Evolutionary conservation across 257 asterid genomes (phyloP), one percentile per base, ranked within the genome.

Genomic region (Plantago ovata): DNA sequence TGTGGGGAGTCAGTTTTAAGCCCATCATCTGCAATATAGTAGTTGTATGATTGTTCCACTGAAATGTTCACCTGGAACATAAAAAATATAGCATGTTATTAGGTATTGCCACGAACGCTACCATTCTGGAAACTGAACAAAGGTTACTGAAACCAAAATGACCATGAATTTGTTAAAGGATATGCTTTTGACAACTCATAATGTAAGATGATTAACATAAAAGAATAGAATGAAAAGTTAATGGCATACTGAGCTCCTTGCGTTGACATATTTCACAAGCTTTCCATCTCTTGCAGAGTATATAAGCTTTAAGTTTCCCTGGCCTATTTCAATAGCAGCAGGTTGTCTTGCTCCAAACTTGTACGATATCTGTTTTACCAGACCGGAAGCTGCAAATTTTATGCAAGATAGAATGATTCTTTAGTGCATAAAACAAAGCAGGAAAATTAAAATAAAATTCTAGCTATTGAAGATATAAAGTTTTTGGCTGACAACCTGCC

Each of bases 1-100:
- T 84, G 95, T n/a, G n/a, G n/a, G n/a, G n/a, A n/a, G 47, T 44
- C 12, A n/a, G 0, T 1, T 14, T 5, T 4, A 45, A n/a, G 69
- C 42, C 84, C 89, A 14, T 79, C 83, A 56, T 76, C 68, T 74
- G 91, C 95, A 53, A 75, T 69, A 68, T 88, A 89, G 49, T 88
- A 93, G 65, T 73, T 79, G 75, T 84, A 93, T 32, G 95, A 89
- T 71, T 93, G 97, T 75, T 77, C 95, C 44, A 93, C 56, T 57
- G 95, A 62, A 38, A 82, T 65, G 58, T 77, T 80, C 56, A 86
- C 84, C 98, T 92, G 70, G 72, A 65, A 44, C 21, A 47, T 40
- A 58, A 46, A 63, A 46, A 32, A 66, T n/a, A n/a, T n/a, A n/a
- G n/a, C n/a, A 7, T n/a, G 9, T 45, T 23, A 38, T 62, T 24